These are phyloP conservation scores for Mollisiaceae sp. DNA, from an alignment of 2,329 filamentous ascomycete species.

Conservation along the genomic window DNA sequence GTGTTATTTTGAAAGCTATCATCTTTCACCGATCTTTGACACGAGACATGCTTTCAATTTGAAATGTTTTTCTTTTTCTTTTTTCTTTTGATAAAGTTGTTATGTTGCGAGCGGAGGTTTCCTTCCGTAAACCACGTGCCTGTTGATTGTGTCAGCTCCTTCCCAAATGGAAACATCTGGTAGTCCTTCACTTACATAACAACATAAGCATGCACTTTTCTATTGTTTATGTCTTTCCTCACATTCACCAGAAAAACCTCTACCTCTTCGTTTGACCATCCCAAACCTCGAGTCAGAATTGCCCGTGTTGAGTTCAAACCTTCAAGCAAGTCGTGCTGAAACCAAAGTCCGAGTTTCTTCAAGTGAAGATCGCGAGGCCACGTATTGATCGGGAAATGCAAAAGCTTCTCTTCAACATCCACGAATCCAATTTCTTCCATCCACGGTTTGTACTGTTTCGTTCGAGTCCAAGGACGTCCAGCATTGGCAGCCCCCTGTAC, in stretches of 20 bases:
- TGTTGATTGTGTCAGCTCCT: not conserved
- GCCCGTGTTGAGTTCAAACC: slow-evolving; percentile 24
- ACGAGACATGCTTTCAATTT: no score
- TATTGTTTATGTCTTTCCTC: slow-evolving; percentile 42
- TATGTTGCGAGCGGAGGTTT: not conserved
- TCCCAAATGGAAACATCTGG: not conserved
- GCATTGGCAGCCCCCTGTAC: slow-evolving; percentile 13
- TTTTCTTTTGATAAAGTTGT: not conserved
- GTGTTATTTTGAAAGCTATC: no score
- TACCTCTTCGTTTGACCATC: slow-evolving; percentile 23
- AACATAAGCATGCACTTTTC: slow-evolving; percentile 40
- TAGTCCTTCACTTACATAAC: slow-evolving; percentile 19
- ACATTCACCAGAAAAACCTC: slow-evolving; percentile 42
- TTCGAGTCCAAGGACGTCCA: slow-evolving; percentile 3
- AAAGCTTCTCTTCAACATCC: slow-evolving; percentile 9
- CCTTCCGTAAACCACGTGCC: slow-evolving; percentile 14
- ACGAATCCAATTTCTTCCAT: slow-evolving; percentile 16
- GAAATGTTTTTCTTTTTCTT: no score
- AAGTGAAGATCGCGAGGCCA: slow-evolving; percentile 14
- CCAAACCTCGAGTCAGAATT: slow-evolving; percentile 28
- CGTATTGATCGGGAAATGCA: slow-evolving; percentile 9
- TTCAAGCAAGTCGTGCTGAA: slow-evolving; percentile 21
- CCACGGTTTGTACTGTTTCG: slow-evolving; percentile 5
- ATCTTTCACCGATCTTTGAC: no score
- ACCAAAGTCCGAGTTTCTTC: slow-evolving; percentile 24